phyloP scores from a whole-genome alignment of 2,329 filamentous ascomycete genomes.

The Microcera coccophila region DNA sequence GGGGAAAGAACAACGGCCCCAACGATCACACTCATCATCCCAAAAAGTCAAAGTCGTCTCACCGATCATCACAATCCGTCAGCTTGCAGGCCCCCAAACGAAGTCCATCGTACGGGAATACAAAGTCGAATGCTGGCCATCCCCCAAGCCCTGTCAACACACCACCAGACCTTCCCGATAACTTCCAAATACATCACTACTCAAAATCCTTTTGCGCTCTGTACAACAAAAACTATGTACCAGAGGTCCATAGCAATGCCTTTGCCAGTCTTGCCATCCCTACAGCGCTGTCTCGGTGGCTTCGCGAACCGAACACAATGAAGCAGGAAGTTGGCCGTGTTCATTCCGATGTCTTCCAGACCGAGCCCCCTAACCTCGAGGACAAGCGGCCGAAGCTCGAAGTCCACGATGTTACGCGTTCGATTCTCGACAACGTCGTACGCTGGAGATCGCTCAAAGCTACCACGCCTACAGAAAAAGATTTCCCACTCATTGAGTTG shows the following conservation, averaged over 20 bases:
- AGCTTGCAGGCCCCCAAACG: conserved; percentile 64
- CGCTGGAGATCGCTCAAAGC: conserved; percentile 66
- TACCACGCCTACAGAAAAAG: conserved; percentile 50
- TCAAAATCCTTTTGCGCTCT: conserved; percentile 72
- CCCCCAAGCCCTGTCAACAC: conserved; percentile 74
- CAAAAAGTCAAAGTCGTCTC: conserved; percentile 79
- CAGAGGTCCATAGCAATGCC: conserved; percentile 66
- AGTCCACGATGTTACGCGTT: conserved; percentile 46
- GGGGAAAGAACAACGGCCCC: conserved; percentile 48
- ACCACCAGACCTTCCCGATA: conserved; percentile 60
- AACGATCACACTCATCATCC: conserved; percentile 52
- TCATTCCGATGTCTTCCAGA: conserved; percentile 64
- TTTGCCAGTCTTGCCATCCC: conserved; percentile 73
- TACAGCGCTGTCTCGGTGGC: conserved; percentile 72
- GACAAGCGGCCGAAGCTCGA: conserved; percentile 41
- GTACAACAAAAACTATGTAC: conserved; percentile 60
- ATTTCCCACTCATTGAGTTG: conserved; percentile 63
- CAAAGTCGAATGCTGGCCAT: conserved; percentile 56
- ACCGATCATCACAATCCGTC: conserved; percentile 73
- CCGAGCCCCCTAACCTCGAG: conserved; percentile 42
- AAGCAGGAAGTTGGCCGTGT: conserved; percentile 63
- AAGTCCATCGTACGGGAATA: conserved; percentile 61
- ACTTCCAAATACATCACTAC: conserved; percentile 64
- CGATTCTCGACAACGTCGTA: conserved; percentile 38
- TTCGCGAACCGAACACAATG: conserved; percentile 68